Evolutionary conservation across 176 grass and related monocot species (phyloP), one percentile per base, ranked within the genome.

Genomic region (Oryza punctata): DNA sequence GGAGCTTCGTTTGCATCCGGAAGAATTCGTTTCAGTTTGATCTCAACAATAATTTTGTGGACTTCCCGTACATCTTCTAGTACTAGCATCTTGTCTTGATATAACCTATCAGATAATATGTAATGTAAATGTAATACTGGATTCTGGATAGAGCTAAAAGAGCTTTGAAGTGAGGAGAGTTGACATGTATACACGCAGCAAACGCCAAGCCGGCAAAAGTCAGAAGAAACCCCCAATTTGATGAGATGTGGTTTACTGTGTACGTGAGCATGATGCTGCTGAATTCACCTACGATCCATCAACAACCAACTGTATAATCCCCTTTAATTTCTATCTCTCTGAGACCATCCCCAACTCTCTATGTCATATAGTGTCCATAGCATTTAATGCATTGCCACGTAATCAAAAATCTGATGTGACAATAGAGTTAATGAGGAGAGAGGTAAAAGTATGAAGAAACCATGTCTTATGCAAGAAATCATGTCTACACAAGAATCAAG

Each of bases 401-500:
- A 33, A 33, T 3, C 4, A 33, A 33, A 33, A 33, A 33, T 33
- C 32, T 33, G 32, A 33, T 33, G 32, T 33, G 32, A 4, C 3
- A 33, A 33, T 33, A 33, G 32, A 33, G 32, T 33, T 33, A 0
- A 33, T 33, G 32, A 33, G 0, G 32, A 33, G 32, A 33, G 32
- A 33, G 32, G 32, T 33, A 33, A 33, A 33, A 33, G 5, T 0
- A 33, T 33, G 32, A 33, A 33, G 0, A 33, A 33, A 33, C 5
- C 32, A 33, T 33, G 3, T 33, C 32, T 33, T 0, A 33, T 33
- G 32, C 32, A 33, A 33, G 3, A 33, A 33, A 33, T 4, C 4
- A 33, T 33, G 0, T 32, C 5, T 33, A 33, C 32, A 5, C 0
- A 33, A 33, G 0, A 33, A 33, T 0, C 0, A 33, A 33, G 0